These are phyloP conservation scores for Paraphaeosphaeria sporulosa DNA, from an alignment of 2,329 filamentous ascomycete genomes.

Conservation along the genomic window DNA sequence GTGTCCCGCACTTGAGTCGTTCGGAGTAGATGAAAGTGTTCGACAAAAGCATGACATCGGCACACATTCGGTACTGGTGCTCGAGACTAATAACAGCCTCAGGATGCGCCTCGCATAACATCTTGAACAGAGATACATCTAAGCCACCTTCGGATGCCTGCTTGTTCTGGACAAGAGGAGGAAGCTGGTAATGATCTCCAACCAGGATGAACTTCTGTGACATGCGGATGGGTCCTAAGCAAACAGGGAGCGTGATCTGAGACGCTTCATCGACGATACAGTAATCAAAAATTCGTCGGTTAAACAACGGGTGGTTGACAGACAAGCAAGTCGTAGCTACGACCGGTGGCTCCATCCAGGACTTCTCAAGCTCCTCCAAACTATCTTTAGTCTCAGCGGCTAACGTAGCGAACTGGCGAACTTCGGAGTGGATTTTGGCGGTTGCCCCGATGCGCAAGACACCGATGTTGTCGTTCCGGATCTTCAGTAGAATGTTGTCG, in stretches of 20 bases:
- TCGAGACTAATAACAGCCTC: conserved; percentile 88
- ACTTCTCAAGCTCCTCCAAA: conserved; percentile 82
- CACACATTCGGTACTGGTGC: conserved; percentile 98
- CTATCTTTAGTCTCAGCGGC: conserved; percentile 75
- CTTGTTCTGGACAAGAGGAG: conserved; percentile 91
- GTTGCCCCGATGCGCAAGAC: conserved; percentile 85
- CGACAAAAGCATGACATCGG: conserved; percentile 93
- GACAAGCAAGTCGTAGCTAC: conserved; percentile 96
- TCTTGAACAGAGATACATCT: conserved; percentile 92
- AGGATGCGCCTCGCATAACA: conserved; percentile 88
- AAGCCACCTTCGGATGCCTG: conserved; percentile 85
- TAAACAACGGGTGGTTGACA: conserved; percentile 88
- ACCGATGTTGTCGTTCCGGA: conserved; percentile 77
- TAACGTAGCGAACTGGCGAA: conserved; percentile 83
- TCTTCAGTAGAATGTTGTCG: conserved; percentile 95
- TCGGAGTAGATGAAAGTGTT: conserved; percentile 95
- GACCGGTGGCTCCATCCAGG: conserved; percentile 85
- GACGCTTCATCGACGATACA: conserved; percentile 98
- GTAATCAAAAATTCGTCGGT: conserved; percentile 90
- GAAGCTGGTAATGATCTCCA: conserved; percentile 95
- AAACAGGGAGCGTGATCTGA: conserved; percentile 95
- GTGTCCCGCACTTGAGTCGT: conserved; percentile 85
- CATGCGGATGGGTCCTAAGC: conserved; percentile 91
- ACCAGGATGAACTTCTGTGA: conserved; percentile 93
- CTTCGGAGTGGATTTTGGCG: conserved; percentile 86